These are phyloP conservation scores for Prorocentrum cordatum DNA, from an alignment of 169 alveolate genomes.

Conservation along the genomic window DNA sequence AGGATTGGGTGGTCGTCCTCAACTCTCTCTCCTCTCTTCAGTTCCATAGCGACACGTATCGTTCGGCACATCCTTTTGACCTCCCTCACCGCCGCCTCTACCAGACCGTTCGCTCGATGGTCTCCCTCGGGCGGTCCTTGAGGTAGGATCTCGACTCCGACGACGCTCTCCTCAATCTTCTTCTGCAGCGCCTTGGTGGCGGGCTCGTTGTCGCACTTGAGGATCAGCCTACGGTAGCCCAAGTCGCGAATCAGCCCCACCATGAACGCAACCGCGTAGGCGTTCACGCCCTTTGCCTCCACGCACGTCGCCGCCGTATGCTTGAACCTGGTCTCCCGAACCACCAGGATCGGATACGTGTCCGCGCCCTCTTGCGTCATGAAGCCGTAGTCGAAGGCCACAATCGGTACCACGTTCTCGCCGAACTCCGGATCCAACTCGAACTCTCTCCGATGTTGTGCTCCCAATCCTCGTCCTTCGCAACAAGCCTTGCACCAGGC, in stretches of 20 bases:
- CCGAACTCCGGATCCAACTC: not conserved
- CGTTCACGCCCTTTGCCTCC: not conserved
- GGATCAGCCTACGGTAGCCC: not conserved
- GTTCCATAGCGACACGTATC: too few relatives aligned
- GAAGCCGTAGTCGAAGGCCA: not conserved
- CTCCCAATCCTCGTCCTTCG: too few relatives aligned
- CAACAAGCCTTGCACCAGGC: too few relatives aligned
- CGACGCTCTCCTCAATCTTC: not conserved
- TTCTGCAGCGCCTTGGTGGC: not conserved
- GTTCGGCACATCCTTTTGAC: too few relatives aligned
- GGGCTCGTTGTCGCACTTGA: not conserved
- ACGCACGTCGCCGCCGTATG: not conserved
- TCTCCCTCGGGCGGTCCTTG: not conserved
- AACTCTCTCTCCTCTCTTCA: too few relatives aligned
- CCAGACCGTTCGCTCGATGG: not conserved
- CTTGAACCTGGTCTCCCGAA: not conserved
- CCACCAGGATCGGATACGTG: not conserved
- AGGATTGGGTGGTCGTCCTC: too few relatives aligned
- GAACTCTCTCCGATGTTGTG: too few relatives aligned
- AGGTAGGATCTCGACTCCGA: not conserved
- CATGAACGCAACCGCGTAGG: not conserved
- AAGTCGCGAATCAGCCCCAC: not conserved
- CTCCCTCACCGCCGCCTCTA: not conserved
- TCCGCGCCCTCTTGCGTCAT: not conserved
- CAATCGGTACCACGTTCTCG: not conserved